A percentile compares a stretch with the other conserved stretches of the same genome.
Conservation (phyloP, 257 asterid genomes). For the Przewalskia tangutica region DNA sequence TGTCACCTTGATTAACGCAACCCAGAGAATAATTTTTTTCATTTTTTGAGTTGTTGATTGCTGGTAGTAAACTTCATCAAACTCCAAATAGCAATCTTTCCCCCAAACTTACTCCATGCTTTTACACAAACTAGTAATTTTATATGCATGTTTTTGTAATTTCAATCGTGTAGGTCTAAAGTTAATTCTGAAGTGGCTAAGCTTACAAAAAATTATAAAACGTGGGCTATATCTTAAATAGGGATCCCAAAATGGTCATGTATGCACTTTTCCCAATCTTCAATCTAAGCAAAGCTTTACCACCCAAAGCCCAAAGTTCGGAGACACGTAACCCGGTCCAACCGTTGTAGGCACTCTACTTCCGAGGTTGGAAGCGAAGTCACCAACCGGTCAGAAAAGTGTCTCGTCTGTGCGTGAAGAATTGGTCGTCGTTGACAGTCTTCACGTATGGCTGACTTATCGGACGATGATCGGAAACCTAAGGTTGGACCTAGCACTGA, state of each 20-base stretch:
- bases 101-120: background rate
- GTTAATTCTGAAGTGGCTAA: background rate
- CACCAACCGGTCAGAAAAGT: background rate
- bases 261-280: background rate
- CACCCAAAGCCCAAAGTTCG: background rate
- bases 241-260: background rate
- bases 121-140: too few relatives aligned
- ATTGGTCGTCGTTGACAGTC: background rate
- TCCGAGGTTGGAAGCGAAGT: background rate
- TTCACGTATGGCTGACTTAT: conserved; percentile 12
- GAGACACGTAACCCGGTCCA: background rate
- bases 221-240: background rate
- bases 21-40: too few relatives aligned
- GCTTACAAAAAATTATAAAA: background rate
- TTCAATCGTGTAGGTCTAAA: background rate
- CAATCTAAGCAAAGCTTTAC: background rate
- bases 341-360: too few relatives aligned
- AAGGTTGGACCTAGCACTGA: conserved; percentile 21
- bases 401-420: background rate
- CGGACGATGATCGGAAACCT: conserved; percentile 28
- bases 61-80: background rate
- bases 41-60: too few relatives aligned
- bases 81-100: background rate
- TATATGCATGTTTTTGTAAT: background rate
- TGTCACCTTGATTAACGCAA: background rate